Base-by-base conservation (phyloP, 768 basidiomycete species). In the Boletus reticuloceps region DNA sequence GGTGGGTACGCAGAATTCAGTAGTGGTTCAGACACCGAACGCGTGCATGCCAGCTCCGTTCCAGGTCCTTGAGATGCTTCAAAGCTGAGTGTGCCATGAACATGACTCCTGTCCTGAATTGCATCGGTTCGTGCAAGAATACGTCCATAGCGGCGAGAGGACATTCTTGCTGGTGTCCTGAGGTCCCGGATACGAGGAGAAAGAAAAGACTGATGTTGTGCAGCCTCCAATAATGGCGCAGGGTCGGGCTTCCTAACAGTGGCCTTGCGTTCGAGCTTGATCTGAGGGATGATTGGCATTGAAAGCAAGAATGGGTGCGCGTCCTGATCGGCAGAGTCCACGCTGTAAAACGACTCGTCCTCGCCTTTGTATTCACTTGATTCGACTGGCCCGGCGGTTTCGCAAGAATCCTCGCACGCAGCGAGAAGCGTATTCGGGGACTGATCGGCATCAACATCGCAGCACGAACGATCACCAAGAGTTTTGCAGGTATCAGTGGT, bases 251-350 rank as follows among this genome's bases (percentile, higher is more conserved):
- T 47, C 54, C 54, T 65, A 16, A 68, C 43, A 8, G 65, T 66
- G 27, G 65, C 65, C 27, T 62, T 68, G 44, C 65, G 65, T 25
- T 69, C 58, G 4, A 69, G 64, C 27, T 56, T 65, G 48, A 69
- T 69, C 47, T 48, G 56, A 29, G 67, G 67, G n/a, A 68, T 71
- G 1, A 60, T 53, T 6, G 67, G 67, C 51, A 66, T 70, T 5
- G 69, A 66, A 46, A 69, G 59, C 47, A 69, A 54, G 36, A 58
- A 20, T 2, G 52, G 50, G 43, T 69, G 64, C 2, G 50, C 53
- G 6, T 67, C 64, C 20, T 63, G 58, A 44, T 69, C 59, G 20
- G 67, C 64, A 17, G 69, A 70, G 42, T 62, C 60, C 55, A 42
- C 55, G 46, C 64, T 64, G 13, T 70, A 69, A 0, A 67, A 42